Base-by-base conservation (phyloP, 352 stramenopile genomes). In the Globisporangium cederbergense region DNA sequence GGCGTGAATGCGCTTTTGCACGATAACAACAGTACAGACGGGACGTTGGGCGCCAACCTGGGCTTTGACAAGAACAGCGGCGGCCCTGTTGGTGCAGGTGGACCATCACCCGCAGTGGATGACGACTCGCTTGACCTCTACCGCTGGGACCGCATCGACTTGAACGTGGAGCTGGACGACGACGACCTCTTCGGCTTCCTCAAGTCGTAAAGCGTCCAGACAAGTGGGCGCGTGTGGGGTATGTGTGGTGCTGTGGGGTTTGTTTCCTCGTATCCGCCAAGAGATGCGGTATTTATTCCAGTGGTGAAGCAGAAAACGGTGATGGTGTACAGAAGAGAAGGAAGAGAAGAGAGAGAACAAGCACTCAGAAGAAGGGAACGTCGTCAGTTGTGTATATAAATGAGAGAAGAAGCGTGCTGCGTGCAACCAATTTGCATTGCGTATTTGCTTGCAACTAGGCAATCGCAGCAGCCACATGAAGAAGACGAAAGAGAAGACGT, bases 131-230 rank as follows among this genome's bases (percentile, higher is more conserved):
- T 92, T 58, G 83, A 93, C 75, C 68, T 86, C 30, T 91, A 90
- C 60, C 81, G 78, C 25, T 93, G 84, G 84, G 82, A 93, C 61
- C 77, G 81, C 59, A 89, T 95, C 65, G 81, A 93, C 65, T 69
- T 93, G 43, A 89, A 94, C 64, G 85, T 93, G 66, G 82, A 77
- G 63, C 73, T 96, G 62, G 83, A 89, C 71, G 87, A 94, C 56
- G 83, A 93, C 63, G 87, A 96, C 67, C 73, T 96, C 16, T 96
- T 96, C 57, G 78, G 83, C 38, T 96, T 96, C 74, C 61, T 96
- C 34, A 91, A 91, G 70, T 88, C 86, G 55, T 91, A 82, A 73
- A 20, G 11, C 59, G 68, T 52, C 9, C 56, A 56, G 59, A 73
- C 70, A 68, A 71, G 60, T 30, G 45, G 67, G 58, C 66, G 68